These are phyloP conservation scores for Byssochlamys sp. DNA, from an alignment of 2,329 filamentous ascomycete species.

Conservation along the genomic window DNA sequence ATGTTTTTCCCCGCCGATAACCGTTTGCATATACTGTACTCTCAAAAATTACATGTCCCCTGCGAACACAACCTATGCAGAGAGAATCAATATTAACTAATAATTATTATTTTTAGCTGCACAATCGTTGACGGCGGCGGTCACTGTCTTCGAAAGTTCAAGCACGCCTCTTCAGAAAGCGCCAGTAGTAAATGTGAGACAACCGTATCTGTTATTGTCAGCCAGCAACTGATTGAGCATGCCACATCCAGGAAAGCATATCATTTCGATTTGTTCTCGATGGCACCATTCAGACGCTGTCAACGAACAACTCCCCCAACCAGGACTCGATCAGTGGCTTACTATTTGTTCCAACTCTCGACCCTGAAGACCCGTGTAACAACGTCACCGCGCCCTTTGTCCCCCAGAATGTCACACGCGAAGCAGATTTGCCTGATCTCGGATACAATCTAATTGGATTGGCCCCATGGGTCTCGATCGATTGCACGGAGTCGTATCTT, in stretches of 20 bases:
- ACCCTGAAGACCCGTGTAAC: slow-evolving; percentile 50
- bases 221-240: background rate
- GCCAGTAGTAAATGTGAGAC: slow-evolving; percentile 26
- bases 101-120: slow-evolving; percentile 13
- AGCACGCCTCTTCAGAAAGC: slow-evolving; percentile 22
- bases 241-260: slow-evolving; percentile 17
- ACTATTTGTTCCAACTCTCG: slow-evolving; percentile 71
- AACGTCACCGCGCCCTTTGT: slow-evolving; percentile 56
- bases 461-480: slow-evolving; percentile 70
- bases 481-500: slow-evolving; percentile 67
- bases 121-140: slow-evolving; percentile 20
- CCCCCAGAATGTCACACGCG: slow-evolving; percentile 64
- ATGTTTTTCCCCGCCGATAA: background rate
- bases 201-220: slow-evolving; percentile 1
- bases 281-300: slow-evolving; percentile 64
- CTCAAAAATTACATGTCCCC: background rate
- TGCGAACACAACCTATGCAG: background rate
- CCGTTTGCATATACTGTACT: background rate
- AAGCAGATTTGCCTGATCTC: slow-evolving; percentile 53
- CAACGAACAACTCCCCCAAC: slow-evolving; percentile 53
- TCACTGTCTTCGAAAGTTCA: slow-evolving; percentile 27
- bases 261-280: slow-evolving; percentile 29
- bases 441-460: slow-evolving; percentile 70
- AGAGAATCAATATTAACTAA: background rate
- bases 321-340: slow-evolving; percentile 63